phyloP scores from a whole-genome alignment of 2,329 filamentous ascomycete genomes.

The Cytospora mali region DNA sequence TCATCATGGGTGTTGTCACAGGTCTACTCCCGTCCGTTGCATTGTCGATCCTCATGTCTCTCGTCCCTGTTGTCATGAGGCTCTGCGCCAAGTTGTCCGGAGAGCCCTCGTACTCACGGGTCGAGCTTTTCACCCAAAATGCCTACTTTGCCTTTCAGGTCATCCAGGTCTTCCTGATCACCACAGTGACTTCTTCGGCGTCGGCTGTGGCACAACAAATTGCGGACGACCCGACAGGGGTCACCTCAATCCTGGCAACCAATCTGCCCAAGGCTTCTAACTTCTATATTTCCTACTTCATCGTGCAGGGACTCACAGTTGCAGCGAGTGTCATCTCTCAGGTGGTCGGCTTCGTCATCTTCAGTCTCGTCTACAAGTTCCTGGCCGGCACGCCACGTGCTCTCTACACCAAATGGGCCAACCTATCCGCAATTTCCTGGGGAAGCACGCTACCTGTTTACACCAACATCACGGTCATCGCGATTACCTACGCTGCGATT shows the following conservation, averaged over 20 bases:
- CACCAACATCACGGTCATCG: conserved; percentile 79
- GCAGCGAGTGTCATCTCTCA: conserved; percentile 76
- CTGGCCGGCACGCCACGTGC: conserved; percentile 78
- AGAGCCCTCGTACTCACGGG: conserved; percentile 74
- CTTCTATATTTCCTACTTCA: conserved; percentile 94
- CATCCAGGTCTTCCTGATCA: conserved; percentile 87
- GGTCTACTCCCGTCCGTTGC: conserved; percentile 81
- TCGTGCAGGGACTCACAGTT: conserved; percentile 85
- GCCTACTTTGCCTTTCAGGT: conserved; percentile 91
- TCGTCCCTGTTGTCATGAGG: conserved; percentile 82
- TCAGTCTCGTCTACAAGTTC: conserved; percentile 72
- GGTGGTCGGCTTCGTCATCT: conserved; percentile 69
- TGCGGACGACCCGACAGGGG: conserved; percentile 60
- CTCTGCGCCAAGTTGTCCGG: conserved; percentile 80
- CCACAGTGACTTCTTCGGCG: conserved; percentile 80
- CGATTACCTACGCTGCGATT: conserved; percentile 84
- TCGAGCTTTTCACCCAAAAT: conserved; percentile 89
- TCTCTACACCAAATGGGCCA: conserved; percentile 78
- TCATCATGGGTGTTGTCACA: conserved; percentile 80
- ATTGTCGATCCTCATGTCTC: conserved; percentile 80
- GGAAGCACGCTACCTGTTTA: conserved; percentile 81
- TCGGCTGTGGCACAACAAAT: conserved; percentile 68
- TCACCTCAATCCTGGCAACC: conserved; percentile 67
- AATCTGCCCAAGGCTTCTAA: conserved; percentile 85
- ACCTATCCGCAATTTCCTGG: conserved; percentile 75